phyloP scores from a whole-genome alignment of 2,329 filamentous ascomycete species.

The Bipolaris oryzae region DNA sequence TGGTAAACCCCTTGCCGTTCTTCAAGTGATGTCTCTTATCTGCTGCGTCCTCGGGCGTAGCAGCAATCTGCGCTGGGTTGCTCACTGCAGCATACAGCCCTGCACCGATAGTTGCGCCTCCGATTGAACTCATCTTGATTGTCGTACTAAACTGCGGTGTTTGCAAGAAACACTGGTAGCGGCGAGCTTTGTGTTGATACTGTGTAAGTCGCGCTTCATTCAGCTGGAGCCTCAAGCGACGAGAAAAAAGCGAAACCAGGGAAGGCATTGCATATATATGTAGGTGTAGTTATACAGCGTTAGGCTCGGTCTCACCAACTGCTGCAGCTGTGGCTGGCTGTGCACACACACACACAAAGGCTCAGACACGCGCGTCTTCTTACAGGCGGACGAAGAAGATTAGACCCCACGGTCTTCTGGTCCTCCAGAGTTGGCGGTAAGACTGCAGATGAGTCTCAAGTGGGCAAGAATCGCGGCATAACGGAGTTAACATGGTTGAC shows the following conservation, averaged over 20 bases:
- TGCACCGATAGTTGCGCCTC: constrained; percentile 31
- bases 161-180: constrained; percentile 18
- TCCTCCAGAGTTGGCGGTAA: neutral
- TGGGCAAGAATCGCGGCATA: neutral
- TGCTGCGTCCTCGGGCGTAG: constrained; percentile 54
- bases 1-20: constrained; percentile 61
- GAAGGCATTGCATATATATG: constrained; percentile 23
- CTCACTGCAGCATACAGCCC: constrained; percentile 51
- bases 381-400: neutral
- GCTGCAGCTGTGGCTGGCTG: neutral
- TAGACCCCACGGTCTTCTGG: neutral
- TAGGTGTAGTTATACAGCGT: neutral
- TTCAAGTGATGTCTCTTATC: constrained; percentile 59
- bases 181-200: neutral
- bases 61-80: constrained; percentile 47
- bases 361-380: neutral
- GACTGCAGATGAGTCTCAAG: neutral
- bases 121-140: constrained; percentile 41
- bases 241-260: constrained; percentile 10
- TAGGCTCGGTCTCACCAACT: neutral
- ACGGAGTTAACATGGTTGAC: constrained; percentile 4
- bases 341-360: neutral
- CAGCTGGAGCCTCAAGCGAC: neutral
- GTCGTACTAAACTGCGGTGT: constrained; percentile 22
- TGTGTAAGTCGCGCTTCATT: neutral